Base-by-base conservation (phyloP, 352 stramenopile species). In the Phytopythium litorale region DNA sequence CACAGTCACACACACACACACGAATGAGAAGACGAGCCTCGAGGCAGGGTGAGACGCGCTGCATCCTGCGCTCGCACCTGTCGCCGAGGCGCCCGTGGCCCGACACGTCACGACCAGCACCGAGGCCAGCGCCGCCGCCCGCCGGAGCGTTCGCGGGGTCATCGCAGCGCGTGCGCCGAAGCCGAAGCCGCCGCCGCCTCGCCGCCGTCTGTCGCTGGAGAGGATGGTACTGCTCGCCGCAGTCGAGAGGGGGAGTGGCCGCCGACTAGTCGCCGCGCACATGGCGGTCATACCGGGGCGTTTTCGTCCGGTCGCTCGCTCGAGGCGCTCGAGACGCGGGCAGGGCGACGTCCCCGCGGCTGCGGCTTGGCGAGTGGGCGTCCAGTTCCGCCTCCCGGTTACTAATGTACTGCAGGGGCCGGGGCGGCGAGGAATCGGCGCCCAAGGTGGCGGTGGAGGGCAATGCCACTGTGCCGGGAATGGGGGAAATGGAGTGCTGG, bases 51-150 rank as follows among this genome's bases (percentile, higher is more conserved):
- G 21, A 25, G 21, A 40, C 35, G 4, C 35, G 35, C 35, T 40
- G 35, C 7, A 16, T 33, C 25, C 23, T 32, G 21, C 3, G 23
- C 16, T 9, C 48, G 48, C 48, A 54, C 48, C 48, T 54, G 48
- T 54, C 15, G 48, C 48, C 25, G 48, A 35, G 23, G 3, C 28
- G 48, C 48, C 25, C 13, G 46, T 12, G 19, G 19, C 21, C 42
- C 5, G 7, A 32, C 48, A 23, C 28, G 46, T 19, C 50, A 66
- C 60, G 15, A 73, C 45, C 60, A 72, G 48, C 57, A 63, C 15
- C 3, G 67, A 58, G 19, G 75, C 45, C 57, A 72, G 48, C 57
- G 65, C 15, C 3, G 45, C 35, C 30, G 53, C 35, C 18, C 21
- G 33, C 7, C 33, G 2, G 32, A 58, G 11, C 21, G 35, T 23